Evolutionary conservation across 169 alveolate genomes (phyloP), one percentile per base, ranked within the genome.

Genomic region (Babesia bovis): DNA sequence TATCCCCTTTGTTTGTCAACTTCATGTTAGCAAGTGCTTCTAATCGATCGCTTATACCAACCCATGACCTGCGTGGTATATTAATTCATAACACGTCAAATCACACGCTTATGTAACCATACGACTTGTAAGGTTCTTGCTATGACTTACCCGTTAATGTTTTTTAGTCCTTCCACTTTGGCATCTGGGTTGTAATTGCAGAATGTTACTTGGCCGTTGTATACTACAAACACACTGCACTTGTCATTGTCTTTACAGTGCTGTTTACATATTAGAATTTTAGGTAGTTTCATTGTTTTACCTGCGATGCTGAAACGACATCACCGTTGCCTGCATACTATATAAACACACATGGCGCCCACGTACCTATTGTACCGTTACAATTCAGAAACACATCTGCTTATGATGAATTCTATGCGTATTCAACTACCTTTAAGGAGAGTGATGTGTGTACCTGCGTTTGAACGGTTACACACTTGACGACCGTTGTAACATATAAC

Each of bases 251-350:
- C 17, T 50, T 28, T 56, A n/a, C 66, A 56, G 19, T 17, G 30
- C 66, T 56, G 21, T 33, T 15, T 4, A 56, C 17, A n/a, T n/a
- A 7, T n/a, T 35, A 56, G 15, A 5, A 2, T 4, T 33, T 56
- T 56, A 56, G 4, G 40, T 12, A 10, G 30, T n/a, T 21, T 10
- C 26, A 5, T 21, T 56, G n/a, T 61, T 59, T 49, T 6, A 61
- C 72, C 72, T 25, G 26, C 19, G 21, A 23, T 4, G 72, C 72
- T 15, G 72, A 26, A 28, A 19, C 56, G 15, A 61, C 26, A 49
- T 61, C 72, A 30, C 72, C 72, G 4, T 41, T 32, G 7, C 59
- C 72, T 61, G 72, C 7, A 30, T 25, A 23, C 19, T n/a, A 56
- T 61, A 3, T 41, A 10, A 25, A 28, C 35, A 17, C 38, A 44